Conservation (phyloP, 192 early-diverging fungal species). For the Backusella liffmaniae region DNA sequence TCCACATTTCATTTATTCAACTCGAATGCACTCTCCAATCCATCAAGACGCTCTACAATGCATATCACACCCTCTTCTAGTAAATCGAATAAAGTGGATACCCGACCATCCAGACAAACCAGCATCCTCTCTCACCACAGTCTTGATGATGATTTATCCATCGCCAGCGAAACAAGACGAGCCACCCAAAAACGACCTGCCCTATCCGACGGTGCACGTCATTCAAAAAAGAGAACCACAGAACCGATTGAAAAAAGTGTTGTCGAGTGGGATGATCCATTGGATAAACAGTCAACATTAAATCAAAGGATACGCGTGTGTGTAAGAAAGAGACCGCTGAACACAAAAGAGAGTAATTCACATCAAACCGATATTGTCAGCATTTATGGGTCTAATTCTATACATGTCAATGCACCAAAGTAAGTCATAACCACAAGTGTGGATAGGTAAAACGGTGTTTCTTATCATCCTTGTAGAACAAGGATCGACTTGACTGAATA, state of each 20-base stretch:
- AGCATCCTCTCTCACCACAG: not conserved
- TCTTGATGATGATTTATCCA: not conserved
- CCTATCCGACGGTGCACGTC: not conserved
- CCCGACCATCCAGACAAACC: not conserved
- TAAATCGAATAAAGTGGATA: not conserved
- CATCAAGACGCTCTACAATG: not conserved
- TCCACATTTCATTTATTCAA: not conserved
- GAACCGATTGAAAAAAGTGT: not conserved
- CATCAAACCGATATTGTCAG: conserved; percentile 83
- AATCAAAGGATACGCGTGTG: conserved; percentile 93
- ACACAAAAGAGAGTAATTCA: conserved; percentile 70
- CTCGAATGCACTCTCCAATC: not conserved
- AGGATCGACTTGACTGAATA: conserved; percentile 95
- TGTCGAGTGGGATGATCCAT: not conserved
- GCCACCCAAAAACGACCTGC: not conserved
- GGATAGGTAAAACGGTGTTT: not conserved
- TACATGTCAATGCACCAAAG: conserved; percentile 93
- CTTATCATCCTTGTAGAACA: conserved; percentile 45
- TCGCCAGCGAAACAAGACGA: not conserved
- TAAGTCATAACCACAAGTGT: conserved; percentile 31
- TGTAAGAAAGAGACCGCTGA: conserved; percentile 94
- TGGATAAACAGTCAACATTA: conserved; percentile 26
- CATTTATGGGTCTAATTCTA: conserved; percentile 59
- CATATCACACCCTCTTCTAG: not conserved
- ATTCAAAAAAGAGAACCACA: not conserved